A percentile compares a stretch with the other conserved stretches of the same genome.
Conservation (phyloP, 1,284 basidiomycete species). For the Ganoderma multipileum region DNA sequence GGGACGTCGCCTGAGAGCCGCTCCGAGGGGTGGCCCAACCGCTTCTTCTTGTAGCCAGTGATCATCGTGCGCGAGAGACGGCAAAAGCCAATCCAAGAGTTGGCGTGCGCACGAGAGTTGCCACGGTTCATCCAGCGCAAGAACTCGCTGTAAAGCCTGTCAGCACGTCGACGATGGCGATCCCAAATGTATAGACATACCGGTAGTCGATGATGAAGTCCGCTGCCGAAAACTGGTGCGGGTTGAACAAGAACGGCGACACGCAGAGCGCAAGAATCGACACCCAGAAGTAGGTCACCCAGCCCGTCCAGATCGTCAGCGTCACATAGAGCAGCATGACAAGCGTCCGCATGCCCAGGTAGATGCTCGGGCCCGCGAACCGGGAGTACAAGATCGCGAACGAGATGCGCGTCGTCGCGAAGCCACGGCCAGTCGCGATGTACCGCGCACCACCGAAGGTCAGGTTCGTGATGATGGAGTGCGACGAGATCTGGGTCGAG, state of each 20-base stretch:
- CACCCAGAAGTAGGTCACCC: conserved; percentile 96
- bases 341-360: conserved; percentile 91
- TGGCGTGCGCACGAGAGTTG: conserved; percentile 94
- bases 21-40: conserved; percentile 92
- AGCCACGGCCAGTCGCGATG: conserved; percentile 98
- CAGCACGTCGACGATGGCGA: conserved; percentile 9
- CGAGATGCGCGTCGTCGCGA: conserved; percentile 91
- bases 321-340: conserved; percentile 93
- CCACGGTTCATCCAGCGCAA: conserved; percentile 97
- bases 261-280: conserved; percentile 88
- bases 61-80: conserved; percentile 94
- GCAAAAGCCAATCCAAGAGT: conserved; percentile 98
- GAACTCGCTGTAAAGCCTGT: conserved; percentile 75
- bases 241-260: conserved; percentile 96
- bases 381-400: conserved; percentile 95
- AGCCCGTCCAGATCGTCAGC: conserved; percentile 87
- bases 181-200: conserved; percentile 44
- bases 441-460: conserved; percentile 96
- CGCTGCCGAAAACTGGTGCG: conserved; percentile 93
- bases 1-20: conserved; percentile 93
- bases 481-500: conserved; percentile 95
- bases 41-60: conserved; percentile 98
- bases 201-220: conserved; percentile 98
- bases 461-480: conserved; percentile 94
- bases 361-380: conserved; percentile 96